phyloP scores from a whole-genome alignment of 305 asterid genomes.

The Fraxinus latifolia region DNA sequence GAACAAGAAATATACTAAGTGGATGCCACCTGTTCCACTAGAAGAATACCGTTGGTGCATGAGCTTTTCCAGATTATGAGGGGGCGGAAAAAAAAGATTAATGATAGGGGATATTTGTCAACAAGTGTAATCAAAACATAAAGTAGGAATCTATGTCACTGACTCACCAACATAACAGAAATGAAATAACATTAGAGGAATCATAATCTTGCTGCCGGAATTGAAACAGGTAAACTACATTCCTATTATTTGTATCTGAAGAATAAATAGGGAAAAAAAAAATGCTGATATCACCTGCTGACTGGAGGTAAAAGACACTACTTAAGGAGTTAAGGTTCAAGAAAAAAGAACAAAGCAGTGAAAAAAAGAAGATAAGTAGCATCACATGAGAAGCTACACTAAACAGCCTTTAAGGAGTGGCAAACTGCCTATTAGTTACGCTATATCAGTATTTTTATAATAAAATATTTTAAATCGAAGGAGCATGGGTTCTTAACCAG shows the following conservation, averaged over 20 bases:
- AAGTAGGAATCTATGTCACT: not conserved
- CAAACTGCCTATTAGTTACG: not conserved
- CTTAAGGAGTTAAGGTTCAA: not conserved
- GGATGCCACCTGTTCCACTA: conserved; percentile 14
- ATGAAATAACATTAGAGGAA: conserved; percentile 15
- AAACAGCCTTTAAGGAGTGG: conserved; percentile 5
- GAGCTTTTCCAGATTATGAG: conserved; percentile 1
- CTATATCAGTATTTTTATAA: not conserved
- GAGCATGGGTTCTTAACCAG: not conserved
- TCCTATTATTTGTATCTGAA: not conserved
- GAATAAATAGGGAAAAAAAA: not conserved
- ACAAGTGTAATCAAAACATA: not conserved
- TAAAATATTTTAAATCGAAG: not conserved
- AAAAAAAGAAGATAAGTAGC: not conserved
- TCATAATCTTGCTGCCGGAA: conserved; percentile 5
- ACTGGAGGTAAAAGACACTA: not conserved
- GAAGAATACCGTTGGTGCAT: conserved; percentile 8
- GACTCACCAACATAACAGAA: conserved; percentile 1
- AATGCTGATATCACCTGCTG: not conserved
- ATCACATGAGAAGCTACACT: not conserved
- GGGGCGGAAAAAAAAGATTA: not conserved
- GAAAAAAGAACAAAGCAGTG: not conserved
- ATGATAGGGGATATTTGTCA: not conserved
- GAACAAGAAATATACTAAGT: conserved; percentile 8
- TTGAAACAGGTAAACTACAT: not conserved